Evolutionary conservation across 768 basidiomycete genomes (phyloP).

Genomic region (Thelephora aurantiotincta): DNA sequence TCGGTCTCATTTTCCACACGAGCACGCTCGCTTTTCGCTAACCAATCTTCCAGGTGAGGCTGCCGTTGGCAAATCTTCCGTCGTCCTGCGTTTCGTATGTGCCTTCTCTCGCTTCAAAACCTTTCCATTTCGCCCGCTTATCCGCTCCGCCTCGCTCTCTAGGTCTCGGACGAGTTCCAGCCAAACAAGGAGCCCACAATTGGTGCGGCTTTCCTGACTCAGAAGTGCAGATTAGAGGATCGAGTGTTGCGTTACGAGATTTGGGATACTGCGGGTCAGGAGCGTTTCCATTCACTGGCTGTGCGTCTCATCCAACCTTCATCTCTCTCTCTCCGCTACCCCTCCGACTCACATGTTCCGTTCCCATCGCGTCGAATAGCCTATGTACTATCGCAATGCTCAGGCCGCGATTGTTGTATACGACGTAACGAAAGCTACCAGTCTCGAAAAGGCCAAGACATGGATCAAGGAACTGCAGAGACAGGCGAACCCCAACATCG

Average conservation of each 20-base stretch:
- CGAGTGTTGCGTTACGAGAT: conserved; percentile 90
- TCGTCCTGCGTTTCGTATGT: conserved; percentile 90
- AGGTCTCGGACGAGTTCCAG: conserved; percentile 97
- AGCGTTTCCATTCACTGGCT: conserved; percentile 95
- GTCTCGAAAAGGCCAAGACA: conserved; percentile 96
- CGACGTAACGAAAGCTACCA: conserved; percentile 91
- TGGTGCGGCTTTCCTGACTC: conserved; percentile 89
- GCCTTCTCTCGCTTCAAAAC: conserved; percentile 8
- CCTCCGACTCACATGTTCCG: conserved; percentile 4
- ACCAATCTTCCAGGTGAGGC: conserved; percentile 62
- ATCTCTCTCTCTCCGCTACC: not conserved
- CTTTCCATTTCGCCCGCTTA: not conserved
- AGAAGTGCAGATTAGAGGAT: conserved; percentile 93
- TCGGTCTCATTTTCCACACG: not conserved
- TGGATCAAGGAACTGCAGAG: conserved; percentile 99
- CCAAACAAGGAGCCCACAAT: conserved; percentile 98
- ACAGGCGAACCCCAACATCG: conserved; percentile 98
- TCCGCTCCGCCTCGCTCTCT: not conserved
- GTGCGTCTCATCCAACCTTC: conserved; percentile 29
- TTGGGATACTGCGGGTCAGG: conserved; percentile 93
- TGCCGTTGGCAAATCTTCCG: conserved; percentile 97
- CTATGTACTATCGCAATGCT: conserved; percentile 98
- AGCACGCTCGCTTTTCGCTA: not conserved
- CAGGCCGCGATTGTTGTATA: conserved; percentile 98
- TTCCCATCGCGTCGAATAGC: conserved; percentile 27